Conservation (phyloP, 192 early-diverging fungal species). For the Tieghemiomyces parasiticus region DNA sequence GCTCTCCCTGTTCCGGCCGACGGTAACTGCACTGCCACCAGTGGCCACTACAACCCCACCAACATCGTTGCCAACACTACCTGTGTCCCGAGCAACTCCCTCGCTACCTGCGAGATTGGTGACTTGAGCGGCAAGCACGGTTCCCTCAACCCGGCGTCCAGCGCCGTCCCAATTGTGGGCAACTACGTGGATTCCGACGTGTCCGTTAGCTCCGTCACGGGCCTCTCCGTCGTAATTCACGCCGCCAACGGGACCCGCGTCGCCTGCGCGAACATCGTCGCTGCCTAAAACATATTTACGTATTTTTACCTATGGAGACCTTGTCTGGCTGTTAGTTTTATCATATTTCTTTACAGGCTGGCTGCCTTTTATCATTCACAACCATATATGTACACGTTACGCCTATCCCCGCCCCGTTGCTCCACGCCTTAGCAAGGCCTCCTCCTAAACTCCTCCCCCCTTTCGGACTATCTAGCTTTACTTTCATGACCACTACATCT, state of each 20-base stretch:
- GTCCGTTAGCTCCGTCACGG: slow-evolving; percentile 24
- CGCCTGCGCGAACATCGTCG: slow-evolving; percentile 36
- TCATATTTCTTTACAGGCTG: not conserved
- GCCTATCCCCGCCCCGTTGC: not conserved
- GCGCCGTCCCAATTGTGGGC: slow-evolving; percentile 14
- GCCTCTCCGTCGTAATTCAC: slow-evolving; percentile 42
- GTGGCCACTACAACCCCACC: slow-evolving; percentile 26
- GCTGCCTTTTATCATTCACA: not conserved
- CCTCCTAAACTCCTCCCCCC: not conserved
- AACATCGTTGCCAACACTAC: slow-evolving; percentile 19
- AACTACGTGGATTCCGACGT: slow-evolving; percentile 24
- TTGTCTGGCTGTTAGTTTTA: not conserved
- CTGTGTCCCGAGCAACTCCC: slow-evolving; percentile 15
- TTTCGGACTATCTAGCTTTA: not conserved
- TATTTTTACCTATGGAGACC: not conserved
- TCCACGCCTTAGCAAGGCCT: not conserved
- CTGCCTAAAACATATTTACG: not conserved
- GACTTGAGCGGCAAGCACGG: slow-evolving; percentile 40
- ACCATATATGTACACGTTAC: not conserved
- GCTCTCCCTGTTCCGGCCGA: slow-evolving; percentile 16
- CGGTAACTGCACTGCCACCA: slow-evolving; percentile 30
- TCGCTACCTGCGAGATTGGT: slow-evolving; percentile 34
- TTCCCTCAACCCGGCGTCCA: slow-evolving; percentile 20
- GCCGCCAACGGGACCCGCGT: slow-evolving; percentile 28
- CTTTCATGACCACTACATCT: too few relatives aligned